Base-by-base conservation (phyloP, 2,329 filamentous ascomycete species). In the Metarhizium album region DNA sequence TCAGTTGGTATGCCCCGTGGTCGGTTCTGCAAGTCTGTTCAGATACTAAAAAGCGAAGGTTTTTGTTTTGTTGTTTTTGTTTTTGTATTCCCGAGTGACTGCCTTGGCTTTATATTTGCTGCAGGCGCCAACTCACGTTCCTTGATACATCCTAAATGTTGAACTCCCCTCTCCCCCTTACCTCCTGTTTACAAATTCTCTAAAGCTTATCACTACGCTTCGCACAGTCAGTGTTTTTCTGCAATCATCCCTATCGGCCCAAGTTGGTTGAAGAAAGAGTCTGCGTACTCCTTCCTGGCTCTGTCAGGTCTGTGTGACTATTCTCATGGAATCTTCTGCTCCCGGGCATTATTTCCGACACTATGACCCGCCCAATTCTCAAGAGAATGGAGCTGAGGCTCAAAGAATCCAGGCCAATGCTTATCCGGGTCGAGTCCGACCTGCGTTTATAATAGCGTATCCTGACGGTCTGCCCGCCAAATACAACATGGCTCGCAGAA, bases 391-490 rank as follows among this genome's bases (percentile, higher is more conserved):
- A 8, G 47, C 54, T 23, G 18, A 31, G 6, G 56, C 61, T 20
- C 50, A 56, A 22, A 54, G 62, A 27, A 53, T 59, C 11, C 42
- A 57, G n/a, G 61, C 59, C 18, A 47, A 55, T 23, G 52, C 59
- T 29, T 60, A 58, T 3, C 58, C 61, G 13, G 52, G 4, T 6
- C 11, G 24, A 27, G 18, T 43, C 52, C 2, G 59, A 54, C n/a
- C 48, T 58, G 57, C 57, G 55, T 16, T 51, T 53, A 6, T 69
- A 67, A 46, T 52, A 56, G 60, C 62, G 46, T 71, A 70, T 23
- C 68, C 69, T 3, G 61, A 60, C 49, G 68, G 67, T 7, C 50
- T 70, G 4, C 69, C 67, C 0, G 47, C 56, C 14, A 46, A 56
- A 22, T 71, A 70, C 58, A 63, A 59, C 40, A 66, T 70, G 65